These are phyloP conservation scores for Paecilomyces formosus DNA, from an alignment of 2,329 filamentous ascomycete genomes.

Conservation along the genomic window DNA sequence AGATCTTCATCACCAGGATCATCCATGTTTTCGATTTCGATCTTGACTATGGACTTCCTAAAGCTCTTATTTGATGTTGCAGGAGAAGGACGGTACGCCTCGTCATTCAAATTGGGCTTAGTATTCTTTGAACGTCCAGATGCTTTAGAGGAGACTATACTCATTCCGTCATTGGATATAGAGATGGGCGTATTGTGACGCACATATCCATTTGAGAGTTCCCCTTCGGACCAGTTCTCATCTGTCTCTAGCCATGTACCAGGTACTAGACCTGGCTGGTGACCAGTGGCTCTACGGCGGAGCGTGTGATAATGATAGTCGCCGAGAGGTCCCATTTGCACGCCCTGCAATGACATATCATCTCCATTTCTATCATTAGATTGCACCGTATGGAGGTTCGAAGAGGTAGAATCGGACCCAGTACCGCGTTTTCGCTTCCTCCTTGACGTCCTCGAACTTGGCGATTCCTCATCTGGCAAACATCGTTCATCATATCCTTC, in stretches of 20 bases:
- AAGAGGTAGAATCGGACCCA: neutral
- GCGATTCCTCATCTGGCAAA: neutral
- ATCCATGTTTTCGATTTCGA: conserved; percentile 8
- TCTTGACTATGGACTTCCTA: conserved; percentile 3
- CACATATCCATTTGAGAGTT: neutral
- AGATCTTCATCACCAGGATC: conserved; percentile 10
- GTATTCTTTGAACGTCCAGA: neutral
- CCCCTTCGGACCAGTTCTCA: neutral
- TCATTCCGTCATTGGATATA: neutral
- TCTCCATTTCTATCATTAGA: neutral
- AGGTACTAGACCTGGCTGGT: neutral
- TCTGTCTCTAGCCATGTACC: neutral
- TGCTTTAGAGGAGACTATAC: neutral
- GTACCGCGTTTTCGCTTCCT: neutral
- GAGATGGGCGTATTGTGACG: neutral
- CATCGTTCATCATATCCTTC: neutral
- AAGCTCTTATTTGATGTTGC: conserved; percentile 7
- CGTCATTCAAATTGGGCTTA: neutral
- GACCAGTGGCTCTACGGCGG: neutral
- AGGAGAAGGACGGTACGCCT: conserved; percentile 5
- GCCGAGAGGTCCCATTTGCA: neutral
- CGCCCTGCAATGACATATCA: neutral
- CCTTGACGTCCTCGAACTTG: neutral
- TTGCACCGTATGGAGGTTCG: neutral
- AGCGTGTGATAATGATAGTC: neutral